Evolutionary conservation across 768 basidiomycete genomes (phyloP), one percentile per base, ranked within the genome.

Genomic region (Lactifluus subvellereus): DNA sequence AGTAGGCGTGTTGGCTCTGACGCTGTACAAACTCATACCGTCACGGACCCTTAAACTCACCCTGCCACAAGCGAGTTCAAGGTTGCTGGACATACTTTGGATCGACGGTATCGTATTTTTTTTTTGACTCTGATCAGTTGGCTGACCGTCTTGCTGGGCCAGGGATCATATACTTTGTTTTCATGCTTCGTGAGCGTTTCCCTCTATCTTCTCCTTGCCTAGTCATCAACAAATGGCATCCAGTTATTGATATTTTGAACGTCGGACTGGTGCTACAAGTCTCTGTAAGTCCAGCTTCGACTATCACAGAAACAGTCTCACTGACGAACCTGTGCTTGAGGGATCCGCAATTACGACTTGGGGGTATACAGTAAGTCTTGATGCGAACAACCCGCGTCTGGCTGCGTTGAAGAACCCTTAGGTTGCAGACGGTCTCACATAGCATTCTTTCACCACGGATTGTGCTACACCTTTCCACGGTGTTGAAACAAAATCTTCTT

Each of bases 91-190:
- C 27, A 32, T 49, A n/a, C 57, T 66, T 32, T 66, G 58, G 63
- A 45, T 66, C 1, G 66, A 66, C 7, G 66, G 66, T 66, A 13
- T 5, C 43, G 7, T 6, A 14, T 27, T 18, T 4, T 9, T n/a
- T 37, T n/a, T 20, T 18, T 11, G 6, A 9, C 16, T 4, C 38
- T 47, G 10, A 37, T 47, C 4, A 22, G 32, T n/a, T 8, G 4
- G 40, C 37, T 54, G 22, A 63, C 9, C 8, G 0, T 27, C 32
- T 9, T 14, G 9, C 9, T 55, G 64, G 35, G 4, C 13, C 14
- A 66, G 66, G 66, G 10, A 35, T 60, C 6, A 65, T 66, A 5
- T 66, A 66, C 54, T 66, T 65, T 16, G 50, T 66, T n/a, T 65
- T 65, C 63, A 60, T 66, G 66, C 32, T 65, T 27, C 33, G 59